phyloP scores from a whole-genome alignment of 2,329 filamentous ascomycete species.

The Teratosphaeria gauchensis region DNA sequence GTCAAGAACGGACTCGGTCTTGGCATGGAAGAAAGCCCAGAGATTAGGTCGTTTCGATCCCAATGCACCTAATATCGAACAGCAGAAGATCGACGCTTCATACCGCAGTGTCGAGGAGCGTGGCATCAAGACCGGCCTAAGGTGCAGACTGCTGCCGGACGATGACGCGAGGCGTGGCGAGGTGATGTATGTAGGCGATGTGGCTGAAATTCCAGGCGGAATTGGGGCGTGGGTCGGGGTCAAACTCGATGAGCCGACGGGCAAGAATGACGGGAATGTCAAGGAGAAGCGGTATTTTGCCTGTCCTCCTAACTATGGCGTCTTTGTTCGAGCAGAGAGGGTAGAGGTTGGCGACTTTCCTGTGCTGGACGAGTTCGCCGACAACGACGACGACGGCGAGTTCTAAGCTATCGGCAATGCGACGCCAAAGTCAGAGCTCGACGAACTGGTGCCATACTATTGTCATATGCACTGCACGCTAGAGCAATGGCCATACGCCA shows the following conservation, averaged over 20 bases:
- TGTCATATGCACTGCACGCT: no score
- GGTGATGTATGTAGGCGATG: constrained; percentile 62
- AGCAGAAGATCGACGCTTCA: constrained; percentile 60
- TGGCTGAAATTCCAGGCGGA: constrained; percentile 59
- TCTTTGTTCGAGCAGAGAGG: constrained; percentile 69
- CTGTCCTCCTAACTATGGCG: constrained; percentile 58
- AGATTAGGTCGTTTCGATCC: constrained; percentile 96
- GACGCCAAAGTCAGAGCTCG: background rate
- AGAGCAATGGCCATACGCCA: background rate
- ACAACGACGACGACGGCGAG: constrained; percentile 72
- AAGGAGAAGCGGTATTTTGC: constrained; percentile 59
- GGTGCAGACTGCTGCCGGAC: constrained; percentile 42
- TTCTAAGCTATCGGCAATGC: constrained; percentile 26
- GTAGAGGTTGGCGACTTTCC: constrained; percentile 69
- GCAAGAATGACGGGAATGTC: constrained; percentile 73
- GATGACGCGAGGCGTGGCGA: constrained; percentile 57
- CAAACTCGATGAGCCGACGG: constrained; percentile 64
- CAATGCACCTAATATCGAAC: constrained; percentile 61
- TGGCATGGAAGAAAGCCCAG: constrained; percentile 91
- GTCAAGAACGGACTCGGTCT: constrained; percentile 73
- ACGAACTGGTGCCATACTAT: background rate
- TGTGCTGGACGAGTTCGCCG: constrained; percentile 57
- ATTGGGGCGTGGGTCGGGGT: constrained; percentile 62
- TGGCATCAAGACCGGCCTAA: constrained; percentile 36
- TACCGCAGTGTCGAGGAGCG: constrained; percentile 60